These are phyloP conservation scores for Chalciporus sp. DNA, from an alignment of 1,284 basidiomycete species.

Conservation along the genomic window DNA sequence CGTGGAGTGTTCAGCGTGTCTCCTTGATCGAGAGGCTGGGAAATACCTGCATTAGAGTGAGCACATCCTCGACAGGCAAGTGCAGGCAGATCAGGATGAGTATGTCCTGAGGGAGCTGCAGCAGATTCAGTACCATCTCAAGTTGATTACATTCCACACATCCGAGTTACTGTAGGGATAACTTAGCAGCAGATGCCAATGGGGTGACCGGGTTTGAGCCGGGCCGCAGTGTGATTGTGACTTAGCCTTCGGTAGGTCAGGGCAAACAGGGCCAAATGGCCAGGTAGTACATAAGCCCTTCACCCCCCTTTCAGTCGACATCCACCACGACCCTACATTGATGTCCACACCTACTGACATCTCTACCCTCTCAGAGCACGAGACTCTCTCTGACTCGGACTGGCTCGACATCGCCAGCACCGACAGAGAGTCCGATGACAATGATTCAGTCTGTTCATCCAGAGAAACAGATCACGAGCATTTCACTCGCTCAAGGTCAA, in stretches of 20 bases:
- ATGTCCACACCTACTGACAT: slow-evolving; percentile 34
- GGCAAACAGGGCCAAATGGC: slow-evolving; percentile 34
- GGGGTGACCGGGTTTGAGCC: too few species aligned
- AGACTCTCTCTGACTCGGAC: slow-evolving; percentile 73
- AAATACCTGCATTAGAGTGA: slow-evolving; percentile 51
- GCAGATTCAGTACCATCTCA: slow-evolving; percentile 19
- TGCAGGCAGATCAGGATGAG: slow-evolving; percentile 36
- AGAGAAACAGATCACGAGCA: slow-evolving; percentile 62
- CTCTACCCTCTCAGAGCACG: slow-evolving; percentile 56
- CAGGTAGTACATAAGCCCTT: slow-evolving; percentile 21
- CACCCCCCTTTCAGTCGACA: slow-evolving; percentile 34
- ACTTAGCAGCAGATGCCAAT: too few species aligned
- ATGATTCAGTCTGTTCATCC: slow-evolving; percentile 59
- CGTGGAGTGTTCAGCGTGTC: slow-evolving; percentile 15
- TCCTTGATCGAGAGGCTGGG: slow-evolving; percentile 1
- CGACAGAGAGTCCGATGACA: slow-evolving; percentile 64
- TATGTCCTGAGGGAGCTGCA: slow-evolving; percentile 43
- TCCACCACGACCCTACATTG: slow-evolving; percentile 30
- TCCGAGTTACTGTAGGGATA: too few species aligned
- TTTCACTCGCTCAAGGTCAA: slow-evolving; percentile 54
- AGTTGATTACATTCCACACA: background rate
- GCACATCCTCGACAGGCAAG: slow-evolving; percentile 43
- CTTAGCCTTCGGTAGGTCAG: slow-evolving; percentile 2
- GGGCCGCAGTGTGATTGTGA: slow-evolving; percentile 2
- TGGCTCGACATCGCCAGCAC: slow-evolving; percentile 75